A percentile compares a stretch with the other conserved stretches of the same genome.
Evolutionary conservation across 2,329 filamentous ascomycete genomes (phyloP).

Genomic region (Botrytis pseudocinerea): DNA sequence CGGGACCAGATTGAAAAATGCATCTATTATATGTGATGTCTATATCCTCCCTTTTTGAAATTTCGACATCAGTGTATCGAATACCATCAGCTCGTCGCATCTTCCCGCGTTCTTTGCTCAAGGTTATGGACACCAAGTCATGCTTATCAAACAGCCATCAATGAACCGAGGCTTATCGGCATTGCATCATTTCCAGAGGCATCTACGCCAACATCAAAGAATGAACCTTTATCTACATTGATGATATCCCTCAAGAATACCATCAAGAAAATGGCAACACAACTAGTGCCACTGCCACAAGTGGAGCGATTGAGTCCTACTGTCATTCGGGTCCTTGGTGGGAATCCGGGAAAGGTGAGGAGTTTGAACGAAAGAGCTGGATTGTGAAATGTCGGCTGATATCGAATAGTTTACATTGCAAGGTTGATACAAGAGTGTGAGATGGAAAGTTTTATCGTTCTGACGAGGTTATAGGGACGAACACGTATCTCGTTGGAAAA

Average conservation of each 20-base stretch:
- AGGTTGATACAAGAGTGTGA: conserved; percentile 44
- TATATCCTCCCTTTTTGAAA: background rate
- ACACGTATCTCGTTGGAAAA: conserved; percentile 88
- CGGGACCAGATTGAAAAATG: background rate
- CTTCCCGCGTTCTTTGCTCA: background rate
- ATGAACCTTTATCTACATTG: background rate
- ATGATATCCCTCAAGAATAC: conserved; percentile 11
- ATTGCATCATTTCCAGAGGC: conserved; percentile 12
- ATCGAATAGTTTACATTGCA: conserved; percentile 58
- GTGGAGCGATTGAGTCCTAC: conserved; percentile 75
- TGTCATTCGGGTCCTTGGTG: conserved; percentile 82
- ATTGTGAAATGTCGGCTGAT: conserved; percentile 21
- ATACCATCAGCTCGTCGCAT: background rate
- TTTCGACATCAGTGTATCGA: background rate
- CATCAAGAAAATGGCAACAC: conserved; percentile 38
- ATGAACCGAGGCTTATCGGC: conserved; percentile 20
- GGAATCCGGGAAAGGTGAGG: conserved; percentile 80
- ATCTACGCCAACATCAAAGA: background rate
- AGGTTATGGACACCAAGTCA: background rate
- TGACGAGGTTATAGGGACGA: conserved; percentile 71
- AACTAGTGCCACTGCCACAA: conserved; percentile 55
- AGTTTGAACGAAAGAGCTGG: background rate
- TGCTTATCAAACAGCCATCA: conserved; percentile 9
- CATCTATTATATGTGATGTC: background rate
- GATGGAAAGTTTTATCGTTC: background rate